Conservation (phyloP, 108 stramenopile species). For the Nannochloropsis gaditana region DNA sequence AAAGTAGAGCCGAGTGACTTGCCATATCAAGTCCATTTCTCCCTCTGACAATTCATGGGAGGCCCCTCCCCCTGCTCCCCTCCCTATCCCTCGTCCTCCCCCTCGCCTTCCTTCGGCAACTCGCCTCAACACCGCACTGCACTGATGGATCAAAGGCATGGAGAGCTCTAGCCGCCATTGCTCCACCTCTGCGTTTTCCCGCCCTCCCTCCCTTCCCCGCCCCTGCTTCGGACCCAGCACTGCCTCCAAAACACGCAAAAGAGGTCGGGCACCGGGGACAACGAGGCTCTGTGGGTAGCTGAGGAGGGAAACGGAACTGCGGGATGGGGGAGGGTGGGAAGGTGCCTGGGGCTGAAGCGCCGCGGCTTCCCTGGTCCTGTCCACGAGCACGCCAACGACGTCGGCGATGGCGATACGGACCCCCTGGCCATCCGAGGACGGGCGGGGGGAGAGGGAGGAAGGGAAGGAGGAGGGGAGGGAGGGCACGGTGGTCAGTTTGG, state of each 20-base stretch:
- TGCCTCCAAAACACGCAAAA: not conserved
- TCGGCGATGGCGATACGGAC: not conserved
- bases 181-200: not conserved
- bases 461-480: not conserved
- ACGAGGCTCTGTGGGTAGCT: not conserved
- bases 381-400: not conserved
- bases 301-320: not conserved
- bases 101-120: not conserved
- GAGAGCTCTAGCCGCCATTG: not conserved
- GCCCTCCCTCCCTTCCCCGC: not conserved
- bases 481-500: not conserved
- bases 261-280: not conserved
- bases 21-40: conserved; percentile 9
- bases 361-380: not conserved
- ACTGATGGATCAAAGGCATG: not conserved
- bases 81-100: not conserved
- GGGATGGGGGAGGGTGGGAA: not conserved
- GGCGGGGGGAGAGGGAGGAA: not conserved
- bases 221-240: not conserved
- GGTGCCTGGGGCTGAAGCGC: not conserved
- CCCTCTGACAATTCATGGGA: not conserved
- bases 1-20: not conserved
- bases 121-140: not conserved
- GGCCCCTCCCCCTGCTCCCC: not conserved
- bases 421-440: not conserved